Evolutionary conservation across 306 rosid genomes (phyloP).

Genomic region (Cucurbita maxima): DNA sequence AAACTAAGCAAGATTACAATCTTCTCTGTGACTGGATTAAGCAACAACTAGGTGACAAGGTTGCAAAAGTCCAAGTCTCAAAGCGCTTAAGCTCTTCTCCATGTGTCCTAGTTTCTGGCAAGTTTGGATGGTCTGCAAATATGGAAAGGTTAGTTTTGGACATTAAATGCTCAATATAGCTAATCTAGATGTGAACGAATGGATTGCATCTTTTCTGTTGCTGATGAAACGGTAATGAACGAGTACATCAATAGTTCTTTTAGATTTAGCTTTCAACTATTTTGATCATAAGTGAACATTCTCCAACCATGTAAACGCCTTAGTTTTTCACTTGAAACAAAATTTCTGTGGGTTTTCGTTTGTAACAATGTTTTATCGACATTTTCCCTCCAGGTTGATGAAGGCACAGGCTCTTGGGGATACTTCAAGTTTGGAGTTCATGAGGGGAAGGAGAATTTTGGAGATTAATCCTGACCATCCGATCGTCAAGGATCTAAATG

Average conservation of each 20-base stretch:
- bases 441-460: constrained; percentile 97
- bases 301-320: background rate
- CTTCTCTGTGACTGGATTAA: constrained; percentile 96
- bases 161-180: background rate
- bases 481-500: constrained; percentile 72
- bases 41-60: constrained; percentile 91
- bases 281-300: background rate
- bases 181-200: background rate
- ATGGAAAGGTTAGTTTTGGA: constrained; percentile 69
- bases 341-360: background rate
- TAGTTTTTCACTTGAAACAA: background rate
- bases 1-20: constrained; percentile 59
- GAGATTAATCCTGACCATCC: constrained; percentile 94
- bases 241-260: background rate
- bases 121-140: constrained; percentile 99
- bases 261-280: background rate
- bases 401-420: constrained; percentile 99
- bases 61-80: constrained; percentile 89
- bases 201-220: background rate
- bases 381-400: constrained; percentile 52
- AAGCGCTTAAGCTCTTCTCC: constrained; percentile 98
- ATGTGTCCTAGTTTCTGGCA: constrained; percentile 98
- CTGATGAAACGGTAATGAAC: background rate
- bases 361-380: background rate
- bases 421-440: constrained; percentile 81